Evolutionary conservation across 164 flowering plant species (phyloP).

Genomic region (Aristolochia contorta): DNA sequence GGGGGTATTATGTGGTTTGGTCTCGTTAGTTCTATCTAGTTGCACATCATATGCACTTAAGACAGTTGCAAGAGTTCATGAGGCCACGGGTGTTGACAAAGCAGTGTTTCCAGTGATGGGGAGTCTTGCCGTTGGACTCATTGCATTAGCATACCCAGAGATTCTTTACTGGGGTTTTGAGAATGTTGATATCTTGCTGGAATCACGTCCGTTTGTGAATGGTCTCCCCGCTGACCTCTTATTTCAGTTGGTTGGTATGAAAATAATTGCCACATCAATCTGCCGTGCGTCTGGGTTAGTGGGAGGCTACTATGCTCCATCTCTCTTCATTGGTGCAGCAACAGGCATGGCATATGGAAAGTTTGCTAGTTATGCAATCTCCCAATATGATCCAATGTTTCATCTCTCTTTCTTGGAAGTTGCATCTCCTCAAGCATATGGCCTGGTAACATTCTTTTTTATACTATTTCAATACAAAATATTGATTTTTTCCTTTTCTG

Average conservation of each 20-base stretch:
- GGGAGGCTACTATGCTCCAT: slow-evolving; percentile 96
- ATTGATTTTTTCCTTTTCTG: neutral
- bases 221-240: slow-evolving; percentile 61
- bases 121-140: slow-evolving; percentile 63
- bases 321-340: slow-evolving; percentile 93
- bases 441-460: slow-evolving; percentile 51
- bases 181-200: slow-evolving; percentile 80
- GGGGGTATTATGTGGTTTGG: slow-evolving; percentile 84
- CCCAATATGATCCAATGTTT: slow-evolving; percentile 43
- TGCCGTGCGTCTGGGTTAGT: slow-evolving; percentile 90
- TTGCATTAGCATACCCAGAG: slow-evolving; percentile 87
- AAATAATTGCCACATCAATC: slow-evolving; percentile 73
- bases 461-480: neutral
- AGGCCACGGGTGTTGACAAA: slow-evolving; percentile 44
- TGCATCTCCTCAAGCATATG: slow-evolving; percentile 97
- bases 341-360: slow-evolving; percentile 96
- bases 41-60: slow-evolving; percentile 52
- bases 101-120: slow-evolving; percentile 63
- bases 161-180: slow-evolving; percentile 93
- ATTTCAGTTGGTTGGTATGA: slow-evolving; percentile 70
- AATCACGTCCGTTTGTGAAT: slow-evolving; percentile 64
- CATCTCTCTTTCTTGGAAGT: slow-evolving; percentile 72
- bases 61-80: slow-evolving; percentile 33
- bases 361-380: slow-evolving; percentile 33
- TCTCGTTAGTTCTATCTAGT: slow-evolving; percentile 58